These are phyloP conservation scores for Hygrophila difformis DNA, from an alignment of 257 asterid genomes.

Conservation along the genomic window DNA sequence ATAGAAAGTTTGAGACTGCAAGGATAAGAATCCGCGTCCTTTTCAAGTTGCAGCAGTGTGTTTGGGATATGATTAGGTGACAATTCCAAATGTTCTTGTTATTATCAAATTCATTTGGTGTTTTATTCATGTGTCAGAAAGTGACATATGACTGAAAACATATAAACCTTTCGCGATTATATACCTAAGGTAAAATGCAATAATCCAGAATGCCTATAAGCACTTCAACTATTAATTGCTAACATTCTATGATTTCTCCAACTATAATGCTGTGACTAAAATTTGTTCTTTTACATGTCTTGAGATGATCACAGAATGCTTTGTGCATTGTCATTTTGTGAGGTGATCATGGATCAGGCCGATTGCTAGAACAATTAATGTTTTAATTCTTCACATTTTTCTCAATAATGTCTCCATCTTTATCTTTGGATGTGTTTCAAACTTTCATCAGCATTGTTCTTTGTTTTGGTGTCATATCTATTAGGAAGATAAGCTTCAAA, in stretches of 20 bases:
- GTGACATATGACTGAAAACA: slow-evolving; percentile 7
- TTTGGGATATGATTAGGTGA: not conserved
- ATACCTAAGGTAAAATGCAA: no score
- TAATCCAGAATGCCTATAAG: no score
- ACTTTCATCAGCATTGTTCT: slow-evolving; percentile 7
- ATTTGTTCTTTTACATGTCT: no score
- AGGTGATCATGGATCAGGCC: not conserved
- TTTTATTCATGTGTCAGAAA: slow-evolving; percentile 11
- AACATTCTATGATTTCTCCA: not conserved
- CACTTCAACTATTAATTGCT: no score
- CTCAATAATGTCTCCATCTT: not conserved
- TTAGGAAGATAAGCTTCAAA: slow-evolving; percentile 81
- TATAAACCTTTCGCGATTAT: not conserved
- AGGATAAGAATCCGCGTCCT: slow-evolving; percentile 8
- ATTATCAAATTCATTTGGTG: slow-evolving; percentile 9
- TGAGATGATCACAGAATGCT: no score
- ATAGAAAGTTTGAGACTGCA: slow-evolving; percentile 8
- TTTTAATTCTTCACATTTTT: slow-evolving; percentile 12
- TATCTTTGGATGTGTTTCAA: slow-evolving; percentile 7
- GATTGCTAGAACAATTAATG: not conserved
- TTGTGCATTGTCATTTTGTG: not conserved
- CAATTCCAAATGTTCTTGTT: not conserved
- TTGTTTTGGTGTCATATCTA: slow-evolving; percentile 16
- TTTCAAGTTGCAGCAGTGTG: not conserved
- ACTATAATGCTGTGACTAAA: no score